Evolutionary conservation across 2,329 filamentous ascomycete genomes (phyloP), one percentile per base, ranked within the genome.

Genomic region (Alternaria brassicicola): DNA sequence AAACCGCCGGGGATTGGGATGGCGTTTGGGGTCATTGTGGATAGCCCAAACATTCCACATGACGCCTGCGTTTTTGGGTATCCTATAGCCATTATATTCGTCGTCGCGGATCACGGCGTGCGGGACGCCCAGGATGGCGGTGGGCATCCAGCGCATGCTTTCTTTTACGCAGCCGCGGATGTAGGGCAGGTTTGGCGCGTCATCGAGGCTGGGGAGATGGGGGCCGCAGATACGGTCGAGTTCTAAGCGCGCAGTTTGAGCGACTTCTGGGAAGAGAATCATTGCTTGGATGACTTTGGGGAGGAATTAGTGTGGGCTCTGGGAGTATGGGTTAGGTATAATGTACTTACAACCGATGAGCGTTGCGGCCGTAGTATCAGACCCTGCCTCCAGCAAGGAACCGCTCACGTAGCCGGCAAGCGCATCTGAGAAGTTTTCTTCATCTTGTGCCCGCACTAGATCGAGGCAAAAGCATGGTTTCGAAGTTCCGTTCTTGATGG

Each of bases 1-100:
- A 61, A 84, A 84, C 3, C 49, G 61, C 2, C 75, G 65, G 0
- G 82, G 82, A 19, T 82, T 69, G 0, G 76, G 62, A 61, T 80
- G 75, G 2, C 80, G 75, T 1, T 72, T 62, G 2, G 77, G 73
- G 58, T 86, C 83, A 67, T 61, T 69, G 5, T 67, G 62, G 8
- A 66, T 50, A 10, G 31, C 46, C 76, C 76, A 80, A 0, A 72
- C 70, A 42, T 79, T 78, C 36, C 43, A 55, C 42, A 76, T 52
- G n/a, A 78, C 59, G 12, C 70, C 66, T 0, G 76, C 71, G 1
- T 72, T 76, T 51, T 77, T 77, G 0, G 78, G 78, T 12, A 80
- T 75, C n/a, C 53, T 64, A 35, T 72, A 77, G 3, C 77, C 78
- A 50, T 63, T 61, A 45, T 76, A 76, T 15, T 59, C 47, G 25